A percentile compares a stretch with the other conserved stretches of the same genome.
These are phyloP conservation scores for Xylariomycetidae sp. DNA, from an alignment of 2,329 filamentous ascomycete species.

Conservation along the genomic window DNA sequence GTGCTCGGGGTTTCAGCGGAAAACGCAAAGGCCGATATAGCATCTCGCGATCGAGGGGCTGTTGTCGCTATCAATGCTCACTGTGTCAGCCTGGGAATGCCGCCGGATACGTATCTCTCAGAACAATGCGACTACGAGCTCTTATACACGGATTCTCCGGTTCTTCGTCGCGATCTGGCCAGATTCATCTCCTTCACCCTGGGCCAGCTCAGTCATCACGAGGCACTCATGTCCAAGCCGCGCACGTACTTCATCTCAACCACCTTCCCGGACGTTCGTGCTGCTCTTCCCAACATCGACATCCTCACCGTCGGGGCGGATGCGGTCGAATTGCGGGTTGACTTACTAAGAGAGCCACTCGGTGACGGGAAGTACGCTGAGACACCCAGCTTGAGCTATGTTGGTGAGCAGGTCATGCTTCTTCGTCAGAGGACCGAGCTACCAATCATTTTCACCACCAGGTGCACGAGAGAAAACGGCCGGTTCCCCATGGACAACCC, in stretches of 20 bases:
- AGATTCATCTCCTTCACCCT: constrained; percentile 75
- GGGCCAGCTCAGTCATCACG: constrained; percentile 73
- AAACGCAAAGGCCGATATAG: constrained; percentile 51
- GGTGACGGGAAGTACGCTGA: constrained; percentile 54
- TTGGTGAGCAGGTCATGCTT: constrained; percentile 80
- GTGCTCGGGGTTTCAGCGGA: constrained; percentile 60
- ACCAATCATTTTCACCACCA: constrained; percentile 84
- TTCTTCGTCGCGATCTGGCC: constrained; percentile 68
- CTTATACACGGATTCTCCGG: constrained; percentile 67
- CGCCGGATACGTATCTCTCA: constrained; percentile 60
- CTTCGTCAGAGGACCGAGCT: constrained; percentile 77
- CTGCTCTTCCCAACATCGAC: constrained; percentile 76
- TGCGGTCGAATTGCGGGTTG: constrained; percentile 78
- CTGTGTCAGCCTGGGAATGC: constrained; percentile 64
- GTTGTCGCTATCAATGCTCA: constrained; percentile 71
- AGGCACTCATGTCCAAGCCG: constrained; percentile 68
- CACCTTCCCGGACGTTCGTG: constrained; percentile 79
- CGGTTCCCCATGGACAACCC: constrained; percentile 80
- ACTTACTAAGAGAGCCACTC: constrained; percentile 68
- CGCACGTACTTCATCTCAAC: constrained; percentile 83
- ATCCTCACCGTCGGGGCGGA: constrained; percentile 83
- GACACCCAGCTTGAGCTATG: constrained; percentile 74
- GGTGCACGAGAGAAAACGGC: constrained; percentile 76
- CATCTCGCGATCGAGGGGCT: constrained; percentile 49
- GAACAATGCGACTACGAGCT: constrained; percentile 78